A percentile compares a stretch with the other conserved stretches of the same genome.
Conservation (phyloP, 495 filamentous ascomycete genomes). For the Xylaria cubensis region DNA sequence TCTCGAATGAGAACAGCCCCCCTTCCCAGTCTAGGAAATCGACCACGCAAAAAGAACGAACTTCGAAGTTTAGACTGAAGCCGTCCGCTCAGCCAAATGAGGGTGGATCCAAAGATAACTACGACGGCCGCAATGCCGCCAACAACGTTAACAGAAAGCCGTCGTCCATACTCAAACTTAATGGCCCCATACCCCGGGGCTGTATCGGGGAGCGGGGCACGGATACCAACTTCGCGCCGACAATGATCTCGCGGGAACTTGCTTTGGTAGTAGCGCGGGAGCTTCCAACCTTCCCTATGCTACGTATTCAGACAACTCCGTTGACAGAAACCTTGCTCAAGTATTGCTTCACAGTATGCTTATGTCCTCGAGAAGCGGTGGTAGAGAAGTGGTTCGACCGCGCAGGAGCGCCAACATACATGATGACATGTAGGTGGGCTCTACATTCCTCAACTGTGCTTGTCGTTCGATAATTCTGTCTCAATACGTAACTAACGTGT, state of each 20-base stretch:
- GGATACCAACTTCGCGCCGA: slow-evolving; percentile 21
- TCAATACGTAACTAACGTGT: slow-evolving; percentile 19
- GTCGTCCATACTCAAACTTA: background rate
- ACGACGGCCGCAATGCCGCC: slow-evolving; percentile 8
- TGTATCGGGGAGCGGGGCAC: background rate
- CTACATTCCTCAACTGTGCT: background rate
- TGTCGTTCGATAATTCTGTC: background rate
- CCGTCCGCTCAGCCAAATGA: slow-evolving; percentile 22
- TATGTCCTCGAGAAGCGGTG: slow-evolving; percentile 37
- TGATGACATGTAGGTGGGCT: slow-evolving; percentile 37
- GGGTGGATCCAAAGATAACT: background rate
- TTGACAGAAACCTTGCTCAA: slow-evolving; percentile 40
- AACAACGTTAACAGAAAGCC: slow-evolving; percentile 8
- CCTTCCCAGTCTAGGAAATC: slow-evolving; percentile 33
- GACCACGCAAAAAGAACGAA: slow-evolving; percentile 39
- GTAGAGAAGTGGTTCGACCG: slow-evolving; percentile 42
- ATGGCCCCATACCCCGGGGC: background rate
- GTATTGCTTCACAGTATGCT: slow-evolving; percentile 42
- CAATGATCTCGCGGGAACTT: slow-evolving; percentile 37
- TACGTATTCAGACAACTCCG: slow-evolving; percentile 41
- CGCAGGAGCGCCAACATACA: slow-evolving; percentile 36
- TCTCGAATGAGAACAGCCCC: slow-evolving; percentile 35
- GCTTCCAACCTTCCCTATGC: slow-evolving; percentile 39
- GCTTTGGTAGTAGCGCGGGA: slow-evolving; percentile 38
- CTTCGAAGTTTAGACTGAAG: slow-evolving; percentile 41